phyloP scores from a whole-genome alignment of 345 rosid species.

The Xanthoceras sorbifolium region DNA sequence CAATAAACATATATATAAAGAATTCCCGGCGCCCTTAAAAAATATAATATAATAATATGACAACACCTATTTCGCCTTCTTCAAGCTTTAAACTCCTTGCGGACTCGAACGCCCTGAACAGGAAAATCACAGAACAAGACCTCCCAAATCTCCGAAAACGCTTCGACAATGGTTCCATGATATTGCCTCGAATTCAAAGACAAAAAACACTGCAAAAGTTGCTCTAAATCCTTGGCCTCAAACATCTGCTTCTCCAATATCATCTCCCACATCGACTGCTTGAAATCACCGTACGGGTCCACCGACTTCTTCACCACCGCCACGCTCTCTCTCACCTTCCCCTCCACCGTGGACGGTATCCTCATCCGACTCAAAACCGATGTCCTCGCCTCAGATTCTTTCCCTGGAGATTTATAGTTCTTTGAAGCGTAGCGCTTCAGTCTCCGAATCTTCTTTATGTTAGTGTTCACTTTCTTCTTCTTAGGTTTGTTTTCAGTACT shows the following conservation, averaged over 20 bases:
- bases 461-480: conserved; percentile 14
- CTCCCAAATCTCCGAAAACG: conserved; percentile 58
- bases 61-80: neutral
- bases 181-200: conserved; percentile 49
- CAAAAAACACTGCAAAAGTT: conserved; percentile 56
- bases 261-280: conserved; percentile 68
- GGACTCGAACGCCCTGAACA: neutral
- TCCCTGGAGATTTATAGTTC: conserved; percentile 13
- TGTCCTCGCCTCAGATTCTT: conserved; percentile 16
- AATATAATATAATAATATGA: neutral
- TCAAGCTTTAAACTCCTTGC: neutral
- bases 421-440: conserved; percentile 23
- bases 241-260: conserved; percentile 53
- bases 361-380: conserved; percentile 18
- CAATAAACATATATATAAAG: neutral
- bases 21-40: neutral
- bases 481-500: neutral
- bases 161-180: conserved; percentile 52
- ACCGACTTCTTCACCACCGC: conserved; percentile 61
- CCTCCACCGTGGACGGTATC: conserved; percentile 12
- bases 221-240: conserved; percentile 47
- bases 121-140: conserved; percentile 40
- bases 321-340: conserved; percentile 47
- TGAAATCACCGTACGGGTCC: conserved; percentile 59
- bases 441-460: conserved; percentile 12